A percentile compares a stretch with the other conserved stretches of the same genome.
Evolutionary conservation across 1,284 basidiomycete species (phyloP).

Genomic region (Microbotryomycetes sp.): DNA sequence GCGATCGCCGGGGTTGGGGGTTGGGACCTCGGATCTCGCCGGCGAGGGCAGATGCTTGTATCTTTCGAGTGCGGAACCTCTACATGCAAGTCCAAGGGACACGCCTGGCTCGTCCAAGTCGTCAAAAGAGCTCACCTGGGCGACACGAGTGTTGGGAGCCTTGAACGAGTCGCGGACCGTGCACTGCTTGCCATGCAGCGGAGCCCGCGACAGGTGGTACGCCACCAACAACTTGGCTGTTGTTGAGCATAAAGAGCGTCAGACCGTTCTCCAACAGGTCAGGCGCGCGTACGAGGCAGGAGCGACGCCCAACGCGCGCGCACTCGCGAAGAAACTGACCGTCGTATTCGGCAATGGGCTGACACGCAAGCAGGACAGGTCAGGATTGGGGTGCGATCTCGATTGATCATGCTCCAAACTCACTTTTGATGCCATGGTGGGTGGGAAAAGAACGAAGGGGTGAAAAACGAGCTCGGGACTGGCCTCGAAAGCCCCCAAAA

Average conservation of each 20-base stretch:
- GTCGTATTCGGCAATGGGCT: conserved; percentile 33
- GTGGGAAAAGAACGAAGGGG: not conserved
- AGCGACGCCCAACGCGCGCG: too few relatives aligned
- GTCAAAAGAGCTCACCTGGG: conserved; percentile 53
- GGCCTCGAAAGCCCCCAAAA: too few relatives aligned
- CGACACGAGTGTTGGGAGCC: conserved; percentile 46
- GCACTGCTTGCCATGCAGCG: conserved; percentile 50
- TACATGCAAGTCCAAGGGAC: too few relatives aligned
- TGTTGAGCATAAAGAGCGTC: not conserved
- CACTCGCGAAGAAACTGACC: not conserved
- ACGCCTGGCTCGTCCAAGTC: too few relatives aligned
- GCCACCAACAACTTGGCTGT: conserved; percentile 79
- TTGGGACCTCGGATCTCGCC: too few relatives aligned
- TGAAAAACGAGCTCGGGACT: not conserved
- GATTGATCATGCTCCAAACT: not conserved
- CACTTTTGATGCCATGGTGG: conserved; percentile 6
- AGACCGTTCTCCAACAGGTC: not conserved
- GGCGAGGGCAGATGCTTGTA: too few relatives aligned
- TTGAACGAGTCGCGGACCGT: conserved; percentile 54
- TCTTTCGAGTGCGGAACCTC: too few relatives aligned
- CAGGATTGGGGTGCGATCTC: not conserved
- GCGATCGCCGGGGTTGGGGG: too few relatives aligned
- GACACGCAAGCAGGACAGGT: not conserved
- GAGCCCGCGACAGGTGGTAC: conserved; percentile 86
- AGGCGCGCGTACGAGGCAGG: not conserved